Base-by-base conservation (phyloP, 306 rosid genomes). In the Rosa lucieae region DNA sequence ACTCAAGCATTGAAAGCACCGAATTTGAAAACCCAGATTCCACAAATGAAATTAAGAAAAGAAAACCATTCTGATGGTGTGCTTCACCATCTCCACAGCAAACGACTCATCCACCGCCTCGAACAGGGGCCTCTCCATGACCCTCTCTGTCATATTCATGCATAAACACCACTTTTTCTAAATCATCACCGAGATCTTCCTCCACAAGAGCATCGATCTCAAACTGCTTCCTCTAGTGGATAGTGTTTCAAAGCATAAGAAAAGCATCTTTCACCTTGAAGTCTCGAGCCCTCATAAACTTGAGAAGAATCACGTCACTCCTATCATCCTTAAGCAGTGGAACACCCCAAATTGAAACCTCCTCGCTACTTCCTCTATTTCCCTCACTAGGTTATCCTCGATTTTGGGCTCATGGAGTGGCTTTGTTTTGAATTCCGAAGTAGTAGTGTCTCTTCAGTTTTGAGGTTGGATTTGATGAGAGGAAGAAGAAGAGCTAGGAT, bases 111-210 rank as follows among this genome's bases (percentile, higher is more conserved):
- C 35, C 35, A 32, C 35, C 35, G 35, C 35, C 35, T 32, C 35
- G 35, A 32, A 32, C 35, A 32, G 35, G 35, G 35, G 35, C 35
- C 35, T 32, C 35, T 32, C 35, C 35, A 32, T 95, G 98, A 1
- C 83, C 89, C 0, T 92, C 90, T 52, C 88, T 91, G 29, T 83
- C 88, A 52, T 29, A 68, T 3, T 97, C 99, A 58, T 95, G 97
- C 93, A 91, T 92, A 82, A 92, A 92, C 10, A 95, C 95, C 20
- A 92, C 94, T 77, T 95, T 92, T 3, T 95, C 97, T 48, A 90
- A 40, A 58, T 95, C 93, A 62, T 91, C 95, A 0, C 97, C 98
- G 0, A 92, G 95, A 81, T 92, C 92, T 53, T 95, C 90, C 1
- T 85, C 78, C 3, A 95, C 43, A 26, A 92, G 93, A 0, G 75